Conservation (phyloP, 768 basidiomycete species). For the Tricholomella constricta region DNA sequence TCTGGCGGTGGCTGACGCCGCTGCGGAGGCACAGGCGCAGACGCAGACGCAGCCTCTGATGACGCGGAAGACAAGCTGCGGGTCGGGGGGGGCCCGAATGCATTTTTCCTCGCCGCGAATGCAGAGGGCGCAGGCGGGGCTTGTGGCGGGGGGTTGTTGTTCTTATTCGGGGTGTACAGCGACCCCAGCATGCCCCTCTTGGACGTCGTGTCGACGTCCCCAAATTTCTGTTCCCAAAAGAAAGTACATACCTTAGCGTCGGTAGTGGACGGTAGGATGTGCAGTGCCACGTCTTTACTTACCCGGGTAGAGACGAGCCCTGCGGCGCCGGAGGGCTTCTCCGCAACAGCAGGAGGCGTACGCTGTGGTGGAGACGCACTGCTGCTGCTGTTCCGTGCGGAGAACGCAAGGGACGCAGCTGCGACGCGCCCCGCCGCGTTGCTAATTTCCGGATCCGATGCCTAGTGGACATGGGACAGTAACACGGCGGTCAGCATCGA, state of each 20-base stretch:
- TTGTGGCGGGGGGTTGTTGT: conserved; percentile 37
- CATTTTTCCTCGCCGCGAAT: conserved; percentile 43
- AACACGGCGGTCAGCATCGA: background rate
- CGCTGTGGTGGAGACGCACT: conserved; percentile 12
- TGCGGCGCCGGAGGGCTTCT: conserved; percentile 27
- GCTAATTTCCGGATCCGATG: conserved; percentile 40
- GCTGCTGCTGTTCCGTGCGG: conserved; percentile 23
- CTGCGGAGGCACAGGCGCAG: no score
- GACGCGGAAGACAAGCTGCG: conserved; percentile 8
- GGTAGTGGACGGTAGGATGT: background rate
- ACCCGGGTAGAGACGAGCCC: conserved; percentile 30
- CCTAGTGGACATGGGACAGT: conserved; percentile 20
- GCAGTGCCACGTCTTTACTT: no score
- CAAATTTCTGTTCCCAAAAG: conserved; percentile 49
- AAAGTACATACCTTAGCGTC: background rate
- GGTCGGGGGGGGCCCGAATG: conserved; percentile 23
- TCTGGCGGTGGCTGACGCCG: conserved; percentile 33
- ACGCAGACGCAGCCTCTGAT: conserved; percentile 22
- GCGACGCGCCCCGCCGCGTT: conserved; percentile 57
- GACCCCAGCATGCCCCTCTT: conserved; percentile 48
- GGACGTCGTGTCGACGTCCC: conserved; percentile 59
- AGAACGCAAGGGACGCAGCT: conserved; percentile 53
- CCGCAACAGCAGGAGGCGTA: conserved; percentile 25
- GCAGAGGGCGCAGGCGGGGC: conserved; percentile 38
- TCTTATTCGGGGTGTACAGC: conserved; percentile 42